Base-by-base conservation (phyloP, 176 grass and related monocot species). In the Phoenix dactylifera region DNA sequence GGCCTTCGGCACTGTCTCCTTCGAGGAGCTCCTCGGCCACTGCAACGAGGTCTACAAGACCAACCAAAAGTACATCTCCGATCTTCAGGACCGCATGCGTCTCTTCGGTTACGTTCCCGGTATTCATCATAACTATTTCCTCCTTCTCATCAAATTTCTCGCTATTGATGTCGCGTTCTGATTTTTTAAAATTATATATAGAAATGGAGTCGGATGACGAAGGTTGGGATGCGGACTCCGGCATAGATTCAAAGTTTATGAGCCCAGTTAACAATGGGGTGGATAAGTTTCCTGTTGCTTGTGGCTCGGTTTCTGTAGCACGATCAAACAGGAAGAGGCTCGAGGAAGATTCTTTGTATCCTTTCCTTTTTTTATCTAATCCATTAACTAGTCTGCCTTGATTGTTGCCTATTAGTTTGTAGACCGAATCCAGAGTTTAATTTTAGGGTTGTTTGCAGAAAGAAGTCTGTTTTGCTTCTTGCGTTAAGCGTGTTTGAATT, bases 11-110 rank as follows among this genome's bases (percentile, higher is more conserved):
- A 81, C 91, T 18, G 75, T 95, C 65, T 90, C 86, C 58, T 82
- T 90, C 70, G 77, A 79, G 76, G 91, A 95, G 83, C 84, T 95
- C 65, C 91, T 95, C 49, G 91, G 91, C 64, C 86, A 95, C 72
- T 95, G 74, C 67, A 69, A 77, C 26, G 83, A 87, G 83, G 58
- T 75, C 16, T 75, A 76, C 70, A 72, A 69, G 67, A 67, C 81
- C 60, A 63, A 76, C 65, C 78, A 55, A 16, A 82, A 82, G 50
- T 85, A 84, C 66, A 80, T 88, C 23, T 59, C 53, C 16, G 80
- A 77, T 64, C 30, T 90, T 66, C 52, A 87, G 70, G 60, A 55
- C 15, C 76, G 73, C 44, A 79, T 95, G 68, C 60, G 22, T 20
- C 48, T 60, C n/a, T 90, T 72, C 50, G 86, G 91, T 20, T 90